phyloP scores from a whole-genome alignment of 768 basidiomycete genomes.

The Hydnomerulius pinastri region DNA sequence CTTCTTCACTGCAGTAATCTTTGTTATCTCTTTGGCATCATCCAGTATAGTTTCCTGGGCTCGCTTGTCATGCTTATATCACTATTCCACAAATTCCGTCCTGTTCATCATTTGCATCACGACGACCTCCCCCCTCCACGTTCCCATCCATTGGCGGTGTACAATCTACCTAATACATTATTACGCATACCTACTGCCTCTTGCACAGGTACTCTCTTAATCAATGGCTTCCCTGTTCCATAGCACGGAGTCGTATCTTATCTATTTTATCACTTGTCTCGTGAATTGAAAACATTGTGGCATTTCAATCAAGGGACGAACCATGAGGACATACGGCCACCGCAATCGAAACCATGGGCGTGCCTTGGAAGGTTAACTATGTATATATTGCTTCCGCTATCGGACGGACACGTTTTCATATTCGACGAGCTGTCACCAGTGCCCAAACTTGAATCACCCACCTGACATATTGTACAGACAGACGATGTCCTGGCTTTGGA shows the following conservation, averaged over 20 bases:
- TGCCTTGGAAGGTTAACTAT: not conserved
- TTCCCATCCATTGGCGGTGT: constrained; percentile 29
- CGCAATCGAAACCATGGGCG: not conserved
- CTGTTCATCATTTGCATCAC: constrained; percentile 31
- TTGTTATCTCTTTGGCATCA: constrained; percentile 28
- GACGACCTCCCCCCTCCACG: constrained; percentile 20
- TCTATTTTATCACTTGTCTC: constrained; percentile 6
- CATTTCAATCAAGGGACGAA: not conserved
- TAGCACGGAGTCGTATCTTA: constrained; percentile 21
- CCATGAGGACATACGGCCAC: not conserved
- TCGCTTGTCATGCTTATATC: constrained; percentile 28
- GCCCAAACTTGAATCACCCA: not conserved
- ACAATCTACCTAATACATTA: constrained; percentile 37
- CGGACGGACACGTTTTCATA: not conserved
- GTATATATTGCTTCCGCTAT: not conserved
- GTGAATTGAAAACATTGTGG: not conserved
- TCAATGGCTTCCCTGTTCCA: constrained; percentile 22
- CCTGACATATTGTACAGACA: not conserved
- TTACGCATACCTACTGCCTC: constrained; percentile 35
- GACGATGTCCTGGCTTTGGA: constrained; percentile 69
- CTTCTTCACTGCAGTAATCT: constrained; percentile 33
- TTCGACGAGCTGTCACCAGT: not conserved
- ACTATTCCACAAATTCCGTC: constrained; percentile 19
- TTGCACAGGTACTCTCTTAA: constrained; percentile 32
- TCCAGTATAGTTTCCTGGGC: constrained; percentile 27